These are phyloP conservation scores for Coemansia furcata DNA, from an alignment of 192 early-diverging fungal genomes.

Conservation along the genomic window DNA sequence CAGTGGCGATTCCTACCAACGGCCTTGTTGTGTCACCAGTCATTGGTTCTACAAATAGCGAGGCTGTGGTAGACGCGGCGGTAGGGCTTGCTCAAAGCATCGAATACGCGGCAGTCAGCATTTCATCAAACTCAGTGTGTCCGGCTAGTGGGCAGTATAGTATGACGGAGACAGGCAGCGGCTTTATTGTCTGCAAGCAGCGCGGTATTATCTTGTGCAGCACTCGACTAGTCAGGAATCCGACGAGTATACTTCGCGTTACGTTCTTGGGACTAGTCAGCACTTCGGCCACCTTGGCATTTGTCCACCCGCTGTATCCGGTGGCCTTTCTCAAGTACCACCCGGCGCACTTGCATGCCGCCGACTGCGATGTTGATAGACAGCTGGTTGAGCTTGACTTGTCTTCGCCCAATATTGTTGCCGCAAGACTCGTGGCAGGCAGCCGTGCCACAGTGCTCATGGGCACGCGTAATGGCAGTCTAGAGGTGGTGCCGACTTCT, in stretches of 20 bases:
- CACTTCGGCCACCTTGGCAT: conserved; percentile 71
- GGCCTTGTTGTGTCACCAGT: not conserved
- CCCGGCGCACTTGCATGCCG: not conserved
- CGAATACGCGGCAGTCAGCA: conserved; percentile 12
- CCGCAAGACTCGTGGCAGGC: conserved; percentile 10
- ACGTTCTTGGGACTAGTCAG: conserved; percentile 83
- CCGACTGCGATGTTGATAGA: not conserved
- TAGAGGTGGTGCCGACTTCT: not conserved
- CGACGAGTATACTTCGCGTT: conserved; percentile 74
- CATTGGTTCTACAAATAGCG: not conserved
- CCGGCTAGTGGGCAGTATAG: conserved; percentile 19
- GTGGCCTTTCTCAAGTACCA: conserved; percentile 31
- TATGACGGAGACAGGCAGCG: conserved; percentile 52
- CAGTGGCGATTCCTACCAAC: not conserved
- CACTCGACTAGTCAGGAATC: conserved; percentile 71
- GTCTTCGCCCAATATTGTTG: not conserved
- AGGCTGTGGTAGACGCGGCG: not conserved
- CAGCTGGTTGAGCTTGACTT: not conserved
- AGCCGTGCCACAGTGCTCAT: conserved; percentile 9
- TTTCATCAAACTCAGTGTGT: conserved; percentile 7
- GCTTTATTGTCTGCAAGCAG: conserved; percentile 69
- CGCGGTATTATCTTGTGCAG: conserved; percentile 78
- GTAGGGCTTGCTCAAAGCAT: not conserved
- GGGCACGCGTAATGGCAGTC: not conserved
- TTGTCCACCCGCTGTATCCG: conserved; percentile 72